Conservation (phyloP, 75 land plant genomes). For the Pinus tabuliformis region DNA sequence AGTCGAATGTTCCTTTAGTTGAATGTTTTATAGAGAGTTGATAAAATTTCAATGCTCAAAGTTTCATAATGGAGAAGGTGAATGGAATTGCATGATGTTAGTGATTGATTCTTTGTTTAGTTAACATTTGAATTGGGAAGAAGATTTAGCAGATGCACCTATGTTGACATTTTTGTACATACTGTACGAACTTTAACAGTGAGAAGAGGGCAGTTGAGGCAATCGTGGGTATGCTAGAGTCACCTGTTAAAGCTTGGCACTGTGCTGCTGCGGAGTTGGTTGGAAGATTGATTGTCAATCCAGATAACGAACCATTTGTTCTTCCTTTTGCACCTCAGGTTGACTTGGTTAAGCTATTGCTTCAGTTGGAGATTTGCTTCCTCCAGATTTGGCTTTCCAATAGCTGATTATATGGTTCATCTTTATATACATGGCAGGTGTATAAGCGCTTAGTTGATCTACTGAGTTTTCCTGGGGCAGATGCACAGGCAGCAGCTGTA, state of each 20-base stretch:
- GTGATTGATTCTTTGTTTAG: neutral
- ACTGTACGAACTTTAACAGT: constrained; percentile 23
- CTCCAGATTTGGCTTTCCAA: neutral
- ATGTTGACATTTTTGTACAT: neutral
- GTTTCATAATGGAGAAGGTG: neutral
- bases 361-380: neutral
- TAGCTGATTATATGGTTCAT: neutral
- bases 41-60: neutral
- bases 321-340: constrained; percentile 88
- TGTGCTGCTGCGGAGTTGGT: constrained; percentile 94
- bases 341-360: neutral
- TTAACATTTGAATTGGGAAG: neutral
- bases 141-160: neutral
- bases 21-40: neutral
- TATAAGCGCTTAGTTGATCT: constrained; percentile 91
- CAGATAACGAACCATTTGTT: constrained; percentile 94
- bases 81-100: neutral
- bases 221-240: constrained; percentile 80
- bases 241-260: constrained; percentile 87
- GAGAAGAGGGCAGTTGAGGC: constrained; percentile 85
- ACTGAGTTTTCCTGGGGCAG: constrained; percentile 61
- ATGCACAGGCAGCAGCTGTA: constrained; percentile 95
- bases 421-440: constrained; percentile 43
- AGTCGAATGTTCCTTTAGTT: neutral
- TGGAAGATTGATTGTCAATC: constrained; percentile 91